These are phyloP conservation scores for Chenopodium quinoa DNA, from an alignment of 148 eudicot genomes.

Conservation along the genomic window DNA sequence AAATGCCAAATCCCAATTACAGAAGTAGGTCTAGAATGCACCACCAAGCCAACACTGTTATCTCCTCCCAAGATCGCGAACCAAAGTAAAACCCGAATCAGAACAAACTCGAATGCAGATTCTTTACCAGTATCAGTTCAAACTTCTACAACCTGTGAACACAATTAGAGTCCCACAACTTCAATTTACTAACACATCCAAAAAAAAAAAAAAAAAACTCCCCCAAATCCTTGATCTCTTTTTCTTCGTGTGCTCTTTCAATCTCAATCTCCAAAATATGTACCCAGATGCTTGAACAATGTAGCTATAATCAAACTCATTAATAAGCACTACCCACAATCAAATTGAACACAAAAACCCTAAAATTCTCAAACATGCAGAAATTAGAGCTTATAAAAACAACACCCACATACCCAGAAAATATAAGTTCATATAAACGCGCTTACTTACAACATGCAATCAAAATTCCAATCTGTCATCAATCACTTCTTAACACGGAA, in stretches of 20 bases:
- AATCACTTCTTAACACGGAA: constrained; percentile 17
- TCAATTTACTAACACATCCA: not conserved
- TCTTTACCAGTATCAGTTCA: constrained; percentile 7
- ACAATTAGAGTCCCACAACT: constrained; percentile 9
- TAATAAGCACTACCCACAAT: constrained; percentile 10
- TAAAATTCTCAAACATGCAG: not conserved
- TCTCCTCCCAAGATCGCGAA: not conserved
- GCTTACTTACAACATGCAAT: constrained; percentile 21
- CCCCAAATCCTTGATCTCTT: not conserved
- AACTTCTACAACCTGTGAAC: constrained; percentile 11
- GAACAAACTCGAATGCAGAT: not conserved
- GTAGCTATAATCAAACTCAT: constrained; percentile 8
- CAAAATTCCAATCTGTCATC: constrained; percentile 24
- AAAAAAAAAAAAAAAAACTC: not conserved
- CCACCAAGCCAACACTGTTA: not conserved
- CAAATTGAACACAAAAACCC: constrained; percentile 3
- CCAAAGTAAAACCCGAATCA: not conserved
- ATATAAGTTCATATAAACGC: constrained; percentile 9
- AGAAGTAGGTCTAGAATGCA: not conserved
- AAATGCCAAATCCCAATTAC: constrained; percentile 13
- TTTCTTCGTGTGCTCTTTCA: not conserved
- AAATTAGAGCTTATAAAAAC: not conserved
- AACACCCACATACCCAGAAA: constrained; percentile 5
- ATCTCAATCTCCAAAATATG: not conserved
- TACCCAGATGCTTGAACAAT: constrained; percentile 12